Percentiles rank a stretch among this genome's conserved stretches.
These are phyloP conservation scores for Penicillium occitanis DNA, from an alignment of 2,329 filamentous ascomycete species.

Conservation along the genomic window DNA sequence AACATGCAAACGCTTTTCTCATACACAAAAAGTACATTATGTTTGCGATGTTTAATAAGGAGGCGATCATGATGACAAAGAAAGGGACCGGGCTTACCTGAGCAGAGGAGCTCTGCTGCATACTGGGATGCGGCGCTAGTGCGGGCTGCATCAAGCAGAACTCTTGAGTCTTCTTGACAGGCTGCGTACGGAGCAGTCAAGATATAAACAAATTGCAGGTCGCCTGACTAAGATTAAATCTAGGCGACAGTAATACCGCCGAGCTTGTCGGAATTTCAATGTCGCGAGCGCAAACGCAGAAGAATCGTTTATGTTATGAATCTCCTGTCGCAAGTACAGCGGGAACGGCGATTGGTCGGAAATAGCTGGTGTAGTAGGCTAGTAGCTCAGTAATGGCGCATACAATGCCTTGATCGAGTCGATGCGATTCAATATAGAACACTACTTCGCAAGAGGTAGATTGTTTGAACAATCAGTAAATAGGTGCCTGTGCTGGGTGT, in stretches of 20 bases:
- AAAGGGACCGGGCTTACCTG: constrained; percentile 53
- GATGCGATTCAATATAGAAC: not conserved
- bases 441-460: not conserved
- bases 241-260: not conserved
- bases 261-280: not conserved
- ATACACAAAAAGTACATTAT: not conserved
- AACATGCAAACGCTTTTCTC: not conserved
- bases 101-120: constrained; percentile 51
- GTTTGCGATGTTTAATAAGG: not conserved
- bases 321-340: constrained; percentile 2
- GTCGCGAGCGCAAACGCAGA: constrained; percentile 1
- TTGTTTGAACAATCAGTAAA: not conserved
- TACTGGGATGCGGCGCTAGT: constrained; percentile 50
- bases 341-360: constrained; percentile 19
- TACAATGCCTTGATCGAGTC: not conserved
- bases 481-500: not conserved
- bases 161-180: constrained; percentile 9
- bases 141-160: constrained; percentile 45
- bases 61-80: constrained; percentile 35
- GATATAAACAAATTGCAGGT: not conserved
- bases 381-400: constrained; percentile 7
- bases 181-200: not conserved
- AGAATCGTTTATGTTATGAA: not conserved
- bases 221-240: not conserved
- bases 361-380: constrained; percentile 1